Evolutionary conservation across 768 basidiomycete species (phyloP).

Genomic region (Tricholoma saponaceum): DNA sequence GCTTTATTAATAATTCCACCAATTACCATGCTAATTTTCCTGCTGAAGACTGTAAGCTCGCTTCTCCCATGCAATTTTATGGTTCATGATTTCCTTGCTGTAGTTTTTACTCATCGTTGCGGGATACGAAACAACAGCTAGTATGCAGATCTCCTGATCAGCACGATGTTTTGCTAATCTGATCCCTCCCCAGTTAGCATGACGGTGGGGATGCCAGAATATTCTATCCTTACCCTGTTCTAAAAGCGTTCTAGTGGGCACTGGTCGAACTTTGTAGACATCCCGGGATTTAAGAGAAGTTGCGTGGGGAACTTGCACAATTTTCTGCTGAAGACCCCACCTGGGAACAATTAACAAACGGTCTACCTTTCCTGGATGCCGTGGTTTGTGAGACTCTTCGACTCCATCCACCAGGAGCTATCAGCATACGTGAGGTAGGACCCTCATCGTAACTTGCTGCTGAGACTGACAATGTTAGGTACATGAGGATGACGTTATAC

Average conservation of each 20-base stretch:
- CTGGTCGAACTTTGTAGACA: neutral
- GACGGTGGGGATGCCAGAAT: neutral
- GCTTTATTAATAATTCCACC: too few species aligned
- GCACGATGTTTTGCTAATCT: neutral
- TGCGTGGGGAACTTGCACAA: conserved; percentile 38
- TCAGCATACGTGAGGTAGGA: conserved; percentile 39
- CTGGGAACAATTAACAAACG: too few species aligned
- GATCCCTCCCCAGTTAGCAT: neutral
- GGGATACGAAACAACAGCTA: neutral
- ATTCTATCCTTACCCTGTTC: neutral
- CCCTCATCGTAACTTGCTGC: neutral
- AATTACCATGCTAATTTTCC: too few species aligned
- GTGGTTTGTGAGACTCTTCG: conserved; percentile 42
- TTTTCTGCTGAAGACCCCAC: too few species aligned
- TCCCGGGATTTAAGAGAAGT: neutral
- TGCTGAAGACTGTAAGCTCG: neutral
- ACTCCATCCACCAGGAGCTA: too few species aligned
- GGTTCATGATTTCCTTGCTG: neutral
- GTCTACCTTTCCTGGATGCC: conserved; percentile 53
- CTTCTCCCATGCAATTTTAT: neutral
- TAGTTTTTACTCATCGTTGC: neutral
- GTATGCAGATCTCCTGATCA: neutral
- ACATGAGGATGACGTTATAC: conserved; percentile 52
- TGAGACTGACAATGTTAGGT: conserved; percentile 26
- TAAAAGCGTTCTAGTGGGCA: neutral